Base-by-base conservation (phyloP, 495 filamentous ascomycete species). In the Corynascus novoguineensis region DNA sequence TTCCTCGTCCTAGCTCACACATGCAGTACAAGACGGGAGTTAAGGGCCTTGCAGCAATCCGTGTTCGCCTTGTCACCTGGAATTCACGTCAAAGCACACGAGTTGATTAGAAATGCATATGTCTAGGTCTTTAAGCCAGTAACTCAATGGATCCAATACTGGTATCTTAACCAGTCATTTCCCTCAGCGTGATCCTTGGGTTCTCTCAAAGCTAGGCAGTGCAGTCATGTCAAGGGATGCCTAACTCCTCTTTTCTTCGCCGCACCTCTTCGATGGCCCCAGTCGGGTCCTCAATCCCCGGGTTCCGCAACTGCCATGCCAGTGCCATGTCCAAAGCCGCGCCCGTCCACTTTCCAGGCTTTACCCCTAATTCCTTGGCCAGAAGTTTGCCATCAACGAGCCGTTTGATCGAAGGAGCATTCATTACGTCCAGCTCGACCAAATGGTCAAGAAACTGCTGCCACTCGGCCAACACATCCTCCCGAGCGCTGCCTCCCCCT, bases 221-320 rank as follows among this genome's bases (percentile, higher is more conserved):
- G 37, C 37, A 15, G 7, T 25, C 19, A 22, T 11, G 17, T 46
- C 19, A 50, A 19, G 1, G 25, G 45, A 86, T 77, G 37, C 76
- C 76, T 50, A 89, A 70, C 66, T 89, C 83, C 44, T 69, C 67
- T 60, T 73, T 75, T 66, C 75, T 78, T 38, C 66, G 67, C 38
- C 67, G 57, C 17, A 93, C 78, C 63, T 85, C 83, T 58, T 88
- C 82, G 56, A 95, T 74, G 5, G 78, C 89, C 21, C 75, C 79
- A 7, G 76, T 67, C 17, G 83, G 77, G 50, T 87, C 83, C 6
- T 73, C 76, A 7, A 70, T 71, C 3, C 80, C 81, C 3, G 91
- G 89, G 66, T 97, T 82, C 29, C 86, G 75, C 27, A 97, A 75
- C 73, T 97, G 95, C 89, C 90, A 97, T 54, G 82, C 81, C 68